Evolutionary conservation across 441 rosid species (phyloP), one percentile per base, ranked within the genome.

Genomic region (Populus trichocarpa): DNA sequence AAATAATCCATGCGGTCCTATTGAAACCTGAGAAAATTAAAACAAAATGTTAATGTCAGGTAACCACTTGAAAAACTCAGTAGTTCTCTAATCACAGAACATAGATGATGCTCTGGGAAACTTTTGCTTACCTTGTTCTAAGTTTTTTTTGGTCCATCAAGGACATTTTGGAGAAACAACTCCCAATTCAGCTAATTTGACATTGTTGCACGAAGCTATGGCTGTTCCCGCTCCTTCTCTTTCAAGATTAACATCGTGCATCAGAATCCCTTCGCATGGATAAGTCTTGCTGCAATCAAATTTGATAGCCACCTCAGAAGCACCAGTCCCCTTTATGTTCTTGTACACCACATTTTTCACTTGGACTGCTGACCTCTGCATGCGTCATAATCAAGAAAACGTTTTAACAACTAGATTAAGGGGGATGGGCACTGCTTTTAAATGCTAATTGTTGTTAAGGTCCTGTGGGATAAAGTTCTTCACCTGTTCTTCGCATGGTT

Each of bases 281-380:
- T 84, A 59, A 30, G 14, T 81, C 65, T 85, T 74, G 69, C 97
- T 93, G 83, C 99, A 93, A 33, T 90, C 81, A 46, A 95, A 85
- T 3, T 70, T 84, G 70, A 93, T 82, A 0, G 96, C 97, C 79
- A 86, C 90, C 5, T 88, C 79, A 0, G 97, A 88, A 25, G 93
- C 86, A 69, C 94, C 91, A 0, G 93, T 90, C 73, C 97, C 97
- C 22, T 73, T 78, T 28, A 95, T 90, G 85, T 95, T 90, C 79
- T 77, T 70, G 85, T 91, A 95, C 83, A 87, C 75, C 67, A 93
- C 97, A 71, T 89, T 84, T 77, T 80, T 84, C 85, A 95, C 89
- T 79, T 89, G 83, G 3, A 95, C 91, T 4, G 94, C 97, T 0
- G 92, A 87, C 30, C 36, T 81, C 91, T 91, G 87, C 79, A 57